Evolutionary conservation across 2,329 filamentous ascomycete species (phyloP).

Genomic region (Didymella sp.): DNA sequence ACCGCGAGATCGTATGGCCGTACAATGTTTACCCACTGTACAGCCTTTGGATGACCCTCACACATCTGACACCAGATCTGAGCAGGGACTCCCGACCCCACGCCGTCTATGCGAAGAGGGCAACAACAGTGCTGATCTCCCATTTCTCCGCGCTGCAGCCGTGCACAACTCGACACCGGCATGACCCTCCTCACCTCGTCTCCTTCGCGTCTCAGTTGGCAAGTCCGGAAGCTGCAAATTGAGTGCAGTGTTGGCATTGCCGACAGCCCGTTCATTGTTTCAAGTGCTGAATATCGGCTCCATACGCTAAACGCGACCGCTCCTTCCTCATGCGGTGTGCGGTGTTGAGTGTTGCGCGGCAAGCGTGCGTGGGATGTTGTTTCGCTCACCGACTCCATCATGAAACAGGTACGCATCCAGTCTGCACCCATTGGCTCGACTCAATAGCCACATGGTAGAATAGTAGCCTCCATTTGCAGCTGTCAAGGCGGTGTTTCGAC

Average conservation of each 20-base stretch:
- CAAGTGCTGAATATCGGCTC: background rate
- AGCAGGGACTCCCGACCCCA: slow-evolving; percentile 26
- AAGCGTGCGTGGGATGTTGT: slow-evolving; percentile 15
- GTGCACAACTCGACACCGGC: slow-evolving; percentile 12
- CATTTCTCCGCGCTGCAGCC: slow-evolving; percentile 19
- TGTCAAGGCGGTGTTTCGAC: slow-evolving; percentile 6
- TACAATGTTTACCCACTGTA: background rate
- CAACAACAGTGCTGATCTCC: slow-evolving; percentile 28
- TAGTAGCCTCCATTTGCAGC: slow-evolving; percentile 10
- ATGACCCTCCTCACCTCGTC: slow-evolving; percentile 1
- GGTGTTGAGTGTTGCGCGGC: slow-evolving; percentile 15
- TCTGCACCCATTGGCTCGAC: slow-evolving; percentile 7
- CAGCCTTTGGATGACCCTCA: slow-evolving; percentile 14
- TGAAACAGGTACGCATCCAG: slow-evolving; percentile 19
- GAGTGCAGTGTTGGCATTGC: slow-evolving; percentile 8
- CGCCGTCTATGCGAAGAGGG: slow-evolving; percentile 21
- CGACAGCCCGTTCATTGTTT: slow-evolving; percentile 7
- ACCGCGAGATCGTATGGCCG: slow-evolving; percentile 6
- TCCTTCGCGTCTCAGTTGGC: slow-evolving; percentile 4
- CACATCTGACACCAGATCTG: slow-evolving; percentile 18
- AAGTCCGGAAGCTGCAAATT: slow-evolving; percentile 11
- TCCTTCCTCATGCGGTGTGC: slow-evolving; percentile 16
- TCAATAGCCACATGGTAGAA: slow-evolving; percentile 9
- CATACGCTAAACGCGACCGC: slow-evolving; percentile 12
- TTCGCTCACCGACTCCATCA: slow-evolving; percentile 21